Percentiles rank a stretch among this genome's conserved stretches.
These are phyloP conservation scores for Schoenoplectus tabernaemontani DNA, from an alignment of 202 grass and related monocot species.

Conservation along the genomic window DNA sequence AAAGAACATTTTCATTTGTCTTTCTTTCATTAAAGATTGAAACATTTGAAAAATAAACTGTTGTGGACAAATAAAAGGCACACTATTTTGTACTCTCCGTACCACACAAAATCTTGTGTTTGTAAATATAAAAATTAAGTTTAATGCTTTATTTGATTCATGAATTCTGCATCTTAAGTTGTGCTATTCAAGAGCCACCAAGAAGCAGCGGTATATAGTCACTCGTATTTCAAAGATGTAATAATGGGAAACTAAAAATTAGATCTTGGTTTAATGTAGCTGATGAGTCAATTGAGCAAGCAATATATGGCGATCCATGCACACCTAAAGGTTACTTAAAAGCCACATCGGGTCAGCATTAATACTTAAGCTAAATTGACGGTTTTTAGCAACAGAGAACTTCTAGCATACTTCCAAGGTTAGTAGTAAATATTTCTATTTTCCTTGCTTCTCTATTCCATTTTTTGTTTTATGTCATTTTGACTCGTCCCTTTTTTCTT, in stretches of 20 bases:
- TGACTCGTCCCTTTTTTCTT: constrained; percentile 5
- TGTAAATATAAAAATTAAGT: background rate
- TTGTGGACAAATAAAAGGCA: background rate
- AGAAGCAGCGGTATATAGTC: background rate
- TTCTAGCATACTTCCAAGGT: constrained; percentile 93
- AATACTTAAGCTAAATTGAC: constrained; percentile 58
- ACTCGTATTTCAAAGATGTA: background rate
- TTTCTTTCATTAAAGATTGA: background rate
- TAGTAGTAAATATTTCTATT: background rate
- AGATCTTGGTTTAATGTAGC: constrained; percentile 20
- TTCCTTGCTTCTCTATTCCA: background rate
- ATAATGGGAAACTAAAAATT: constrained; percentile 3
- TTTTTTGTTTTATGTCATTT: background rate
- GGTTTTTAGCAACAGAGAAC: constrained; percentile 82
- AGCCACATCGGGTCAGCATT: constrained; percentile 51
- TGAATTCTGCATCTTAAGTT: background rate
- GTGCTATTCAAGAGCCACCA: background rate
- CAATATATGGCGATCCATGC: constrained; percentile 77
- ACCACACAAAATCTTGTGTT: background rate
- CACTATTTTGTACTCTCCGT: background rate
- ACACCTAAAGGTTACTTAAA: constrained; percentile 57
- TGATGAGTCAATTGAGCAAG: constrained; percentile 40
- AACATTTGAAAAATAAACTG: background rate
- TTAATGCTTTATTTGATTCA: background rate
- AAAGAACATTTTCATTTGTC: background rate